Percentiles rank a stretch among this genome's conserved stretches.
These are phyloP conservation scores for Sporothrix euskadiensis DNA, from an alignment of 2,329 filamentous ascomycete species.

Conservation along the genomic window DNA sequence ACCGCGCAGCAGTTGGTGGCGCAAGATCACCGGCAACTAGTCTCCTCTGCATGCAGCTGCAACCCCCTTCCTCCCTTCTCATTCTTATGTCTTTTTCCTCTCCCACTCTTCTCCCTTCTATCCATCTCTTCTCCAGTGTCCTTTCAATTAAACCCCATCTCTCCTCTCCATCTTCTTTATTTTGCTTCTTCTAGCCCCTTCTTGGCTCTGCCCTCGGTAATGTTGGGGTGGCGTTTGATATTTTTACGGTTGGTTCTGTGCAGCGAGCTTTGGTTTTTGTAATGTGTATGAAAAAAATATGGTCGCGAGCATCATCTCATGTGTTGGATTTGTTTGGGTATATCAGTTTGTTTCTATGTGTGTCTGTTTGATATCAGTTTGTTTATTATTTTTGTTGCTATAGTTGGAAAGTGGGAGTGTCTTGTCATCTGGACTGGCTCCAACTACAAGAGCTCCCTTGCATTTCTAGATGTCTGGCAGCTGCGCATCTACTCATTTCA, in stretches of 20 bases:
- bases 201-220: neutral
- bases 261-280: slow-evolving; percentile 16
- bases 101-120: neutral
- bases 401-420: neutral
- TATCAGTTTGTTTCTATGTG: neutral
- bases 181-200: neutral
- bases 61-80: neutral
- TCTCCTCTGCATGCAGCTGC: neutral
- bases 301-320: slow-evolving; percentile 5
- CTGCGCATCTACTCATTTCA: neutral
- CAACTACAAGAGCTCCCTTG: neutral
- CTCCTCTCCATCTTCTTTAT: neutral
- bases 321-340: slow-evolving; percentile 3
- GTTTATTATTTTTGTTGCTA: neutral
- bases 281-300: slow-evolving; percentile 20
- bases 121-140: neutral
- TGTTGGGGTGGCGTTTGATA: neutral
- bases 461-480: slow-evolving; percentile 1
- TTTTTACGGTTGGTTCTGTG: neutral
- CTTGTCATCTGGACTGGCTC: slow-evolving; percentile 7
- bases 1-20: slow-evolving; percentile 61
- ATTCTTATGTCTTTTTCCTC: neutral
- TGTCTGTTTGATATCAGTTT: slow-evolving; percentile 6
- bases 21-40: slow-evolving; percentile 49
- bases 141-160: neutral